Conservation (phyloP, 2,329 filamentous ascomycete species). For the Penicillium sp. region DNA sequence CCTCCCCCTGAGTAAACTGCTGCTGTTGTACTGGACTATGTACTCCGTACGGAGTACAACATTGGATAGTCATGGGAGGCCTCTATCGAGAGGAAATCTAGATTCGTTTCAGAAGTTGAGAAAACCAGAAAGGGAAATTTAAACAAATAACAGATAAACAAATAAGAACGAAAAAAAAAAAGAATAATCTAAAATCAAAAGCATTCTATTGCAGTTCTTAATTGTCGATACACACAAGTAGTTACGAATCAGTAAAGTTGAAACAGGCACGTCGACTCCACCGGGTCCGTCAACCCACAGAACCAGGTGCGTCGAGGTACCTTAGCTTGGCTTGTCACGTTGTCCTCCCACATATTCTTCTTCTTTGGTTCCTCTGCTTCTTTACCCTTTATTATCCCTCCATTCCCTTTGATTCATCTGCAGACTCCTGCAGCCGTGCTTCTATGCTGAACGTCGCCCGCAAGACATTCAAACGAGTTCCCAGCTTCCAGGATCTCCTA, state of each 20-base stretch:
- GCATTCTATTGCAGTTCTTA: neutral
- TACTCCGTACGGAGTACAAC: no score
- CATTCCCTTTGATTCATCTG: slow-evolving; percentile 20
- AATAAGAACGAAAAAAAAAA: neutral
- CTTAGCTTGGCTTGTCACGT: slow-evolving; percentile 24
- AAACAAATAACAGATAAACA: neutral
- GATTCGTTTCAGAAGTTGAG: no score
- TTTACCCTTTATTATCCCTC: slow-evolving; percentile 18
- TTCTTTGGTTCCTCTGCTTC: slow-evolving; percentile 16
- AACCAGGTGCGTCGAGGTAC: slow-evolving; percentile 16
- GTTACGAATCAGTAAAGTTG: slow-evolving; percentile 33
- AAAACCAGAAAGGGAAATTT: neutral
- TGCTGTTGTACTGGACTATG: no score
- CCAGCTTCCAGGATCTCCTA: slow-evolving; percentile 46
- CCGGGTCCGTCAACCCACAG: slow-evolving; percentile 24
- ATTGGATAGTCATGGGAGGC: neutral
- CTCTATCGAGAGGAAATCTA: neutral
- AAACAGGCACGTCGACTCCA: slow-evolving; percentile 34
- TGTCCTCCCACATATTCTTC: slow-evolving; percentile 23
- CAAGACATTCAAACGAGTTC: slow-evolving; percentile 43
- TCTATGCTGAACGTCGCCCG: slow-evolving; percentile 45
- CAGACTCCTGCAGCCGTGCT: slow-evolving; percentile 33
- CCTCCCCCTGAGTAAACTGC: slow-evolving; percentile 3
- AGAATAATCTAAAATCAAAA: neutral
- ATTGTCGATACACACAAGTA: neutral